Conservation (phyloP, 2,329 filamentous ascomycete species). For the Cladophialophora immunda region DNA sequence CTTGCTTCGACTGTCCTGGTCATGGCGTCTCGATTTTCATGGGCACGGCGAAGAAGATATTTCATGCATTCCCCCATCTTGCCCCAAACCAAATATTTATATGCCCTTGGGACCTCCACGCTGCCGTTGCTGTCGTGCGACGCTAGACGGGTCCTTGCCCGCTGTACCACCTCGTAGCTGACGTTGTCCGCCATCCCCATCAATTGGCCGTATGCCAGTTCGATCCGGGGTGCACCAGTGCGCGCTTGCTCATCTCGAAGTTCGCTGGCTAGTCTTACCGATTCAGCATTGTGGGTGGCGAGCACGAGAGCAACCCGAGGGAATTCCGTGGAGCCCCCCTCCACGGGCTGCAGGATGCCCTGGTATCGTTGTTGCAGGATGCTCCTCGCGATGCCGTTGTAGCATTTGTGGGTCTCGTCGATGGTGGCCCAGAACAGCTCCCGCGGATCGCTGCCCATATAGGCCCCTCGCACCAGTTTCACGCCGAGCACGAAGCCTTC, state of each 20-base stretch:
- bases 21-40: conserved; percentile 70
- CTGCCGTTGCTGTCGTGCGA: conserved; percentile 43
- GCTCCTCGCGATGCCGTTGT: conserved; percentile 74
- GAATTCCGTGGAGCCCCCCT: conserved; percentile 55
- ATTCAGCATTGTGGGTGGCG: conserved; percentile 82
- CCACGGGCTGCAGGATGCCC: conserved; percentile 58
- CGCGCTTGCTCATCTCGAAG: conserved; percentile 58
- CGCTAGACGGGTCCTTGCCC: conserved; percentile 50
- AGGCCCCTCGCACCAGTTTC: conserved; percentile 79
- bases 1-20: conserved; percentile 62
- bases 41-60: conserved; percentile 68
- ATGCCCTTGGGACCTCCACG: conserved; percentile 57
- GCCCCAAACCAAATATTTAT: conserved; percentile 67
- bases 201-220: conserved; percentile 64
- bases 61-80: conserved; percentile 78
- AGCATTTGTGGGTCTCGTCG: conserved; percentile 73
- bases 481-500: conserved; percentile 74
- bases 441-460: conserved; percentile 74
- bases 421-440: conserved; percentile 77
- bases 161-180: conserved; percentile 62
- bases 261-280: conserved; percentile 65
- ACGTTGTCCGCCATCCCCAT: conserved; percentile 70
- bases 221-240: conserved; percentile 53
- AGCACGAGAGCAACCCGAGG: conserved; percentile 73
- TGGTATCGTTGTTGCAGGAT: conserved; percentile 73